Conservation (phyloP, 176 grass and related monocot genomes). For the Avena eriantha region DNA sequence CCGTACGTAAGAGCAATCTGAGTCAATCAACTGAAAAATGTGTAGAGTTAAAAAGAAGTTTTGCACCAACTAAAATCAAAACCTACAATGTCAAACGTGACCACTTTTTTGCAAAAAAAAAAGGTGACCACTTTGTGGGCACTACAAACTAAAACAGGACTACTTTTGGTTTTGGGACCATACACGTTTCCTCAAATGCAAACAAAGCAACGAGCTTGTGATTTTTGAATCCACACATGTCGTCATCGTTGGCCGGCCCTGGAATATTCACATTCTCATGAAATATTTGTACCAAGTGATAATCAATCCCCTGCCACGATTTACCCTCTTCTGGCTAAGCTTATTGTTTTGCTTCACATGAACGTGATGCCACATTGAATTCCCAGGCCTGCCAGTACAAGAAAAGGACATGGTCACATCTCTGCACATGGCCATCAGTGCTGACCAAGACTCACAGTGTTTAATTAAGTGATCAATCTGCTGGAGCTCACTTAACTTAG, state of each 20-base stretch:
- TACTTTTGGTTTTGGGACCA: conserved; percentile 36
- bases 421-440: conserved; percentile 34
- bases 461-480: neutral
- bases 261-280: conserved; percentile 18
- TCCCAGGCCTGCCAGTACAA: conserved; percentile 26
- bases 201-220: conserved; percentile 18
- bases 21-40: neutral
- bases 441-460: conserved; percentile 12
- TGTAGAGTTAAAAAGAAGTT: neutral
- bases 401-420: conserved; percentile 19
- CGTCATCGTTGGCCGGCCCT: conserved; percentile 20
- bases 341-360: conserved; percentile 34
- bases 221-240: conserved; percentile 27
- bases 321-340: conserved; percentile 4
- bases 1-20: neutral
- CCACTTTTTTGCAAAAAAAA: neutral
- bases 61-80: neutral
- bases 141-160: conserved; percentile 6
- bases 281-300: conserved; percentile 22
- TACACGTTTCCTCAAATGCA: neutral
- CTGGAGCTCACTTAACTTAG: conserved; percentile 26
- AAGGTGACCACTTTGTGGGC: neutral
- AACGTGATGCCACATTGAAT: conserved; percentile 49
- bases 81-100: neutral
- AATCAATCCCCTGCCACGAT: conserved; percentile 7